A percentile compares a stretch with the other conserved stretches of the same genome.
phyloP scores from a whole-genome alignment of 1,284 basidiomycete species.

The Ceratobasidium theobromae region DNA sequence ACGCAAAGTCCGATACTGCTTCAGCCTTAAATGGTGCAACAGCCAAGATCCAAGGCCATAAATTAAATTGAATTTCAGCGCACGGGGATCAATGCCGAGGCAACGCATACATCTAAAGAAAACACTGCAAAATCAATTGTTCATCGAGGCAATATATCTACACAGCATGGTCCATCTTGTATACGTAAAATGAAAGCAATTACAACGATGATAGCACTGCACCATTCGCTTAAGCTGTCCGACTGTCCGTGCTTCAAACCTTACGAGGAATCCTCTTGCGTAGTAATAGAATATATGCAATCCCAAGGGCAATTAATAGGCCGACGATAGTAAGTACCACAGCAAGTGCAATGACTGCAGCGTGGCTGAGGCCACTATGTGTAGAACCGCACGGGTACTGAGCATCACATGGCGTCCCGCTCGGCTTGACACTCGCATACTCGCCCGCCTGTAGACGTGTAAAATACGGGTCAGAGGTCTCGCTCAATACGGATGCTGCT shows the following conservation, averaged over 20 bases:
- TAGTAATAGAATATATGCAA: background rate
- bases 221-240: too few species aligned
- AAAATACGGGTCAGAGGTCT: constrained; percentile 76
- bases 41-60: too few species aligned
- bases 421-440: constrained; percentile 62
- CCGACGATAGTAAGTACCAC: constrained; percentile 65
- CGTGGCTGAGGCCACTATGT: constrained; percentile 52
- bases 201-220: background rate
- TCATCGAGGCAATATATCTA: background rate
- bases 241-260: too few species aligned
- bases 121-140: background rate
- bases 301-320: constrained; percentile 46
- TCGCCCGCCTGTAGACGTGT: constrained; percentile 66
- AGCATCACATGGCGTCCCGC: constrained; percentile 72
- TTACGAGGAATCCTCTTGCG: constrained; percentile 4
- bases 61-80: constrained; percentile 12
- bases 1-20: constrained; percentile 13
- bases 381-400: constrained; percentile 58
- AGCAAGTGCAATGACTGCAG: constrained; percentile 70
- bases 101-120: background rate
- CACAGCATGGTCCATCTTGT: constrained; percentile 1
- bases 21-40: background rate
- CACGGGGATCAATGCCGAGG: background rate
- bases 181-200: background rate
- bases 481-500: constrained; percentile 68